Conservation (phyloP, 1,139 yeast species). For the Candida albicans region DNA sequence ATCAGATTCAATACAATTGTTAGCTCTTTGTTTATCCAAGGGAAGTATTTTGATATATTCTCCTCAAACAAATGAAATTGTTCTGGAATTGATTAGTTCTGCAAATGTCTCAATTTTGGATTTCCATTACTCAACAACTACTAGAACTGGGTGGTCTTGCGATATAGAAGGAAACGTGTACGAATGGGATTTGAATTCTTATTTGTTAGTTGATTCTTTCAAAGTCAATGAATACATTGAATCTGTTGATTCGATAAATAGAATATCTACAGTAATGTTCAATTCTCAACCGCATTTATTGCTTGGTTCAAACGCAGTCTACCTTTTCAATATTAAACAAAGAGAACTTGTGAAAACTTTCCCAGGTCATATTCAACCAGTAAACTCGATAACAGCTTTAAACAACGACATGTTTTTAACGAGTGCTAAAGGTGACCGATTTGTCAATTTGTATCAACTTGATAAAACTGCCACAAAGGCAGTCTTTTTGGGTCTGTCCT, state of each 20-base stretch:
- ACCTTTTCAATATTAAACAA: slow-evolving; percentile 44
- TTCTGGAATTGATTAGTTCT: slow-evolving; percentile 52
- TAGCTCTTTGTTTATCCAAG: slow-evolving; percentile 65
- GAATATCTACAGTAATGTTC: slow-evolving; percentile 35
- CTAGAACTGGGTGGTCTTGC: slow-evolving; percentile 58
- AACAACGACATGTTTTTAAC: slow-evolving; percentile 52
- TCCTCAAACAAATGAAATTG: slow-evolving; percentile 60
- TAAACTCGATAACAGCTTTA: slow-evolving; percentile 46
- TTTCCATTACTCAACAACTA: slow-evolving; percentile 43
- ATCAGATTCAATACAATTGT: slow-evolving; percentile 29
- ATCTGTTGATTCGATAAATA: slow-evolving; percentile 32
- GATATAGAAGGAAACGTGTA: slow-evolving; percentile 62
- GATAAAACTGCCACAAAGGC: slow-evolving; percentile 39
- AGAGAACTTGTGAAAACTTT: slow-evolving; percentile 46
- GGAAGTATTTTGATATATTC: slow-evolving; percentile 69
- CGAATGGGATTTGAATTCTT: slow-evolving; percentile 61
- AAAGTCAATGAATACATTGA: slow-evolving; percentile 41
- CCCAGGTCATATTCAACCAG: slow-evolving; percentile 75
- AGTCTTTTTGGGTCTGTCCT: slow-evolving; percentile 68
- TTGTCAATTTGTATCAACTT: slow-evolving; percentile 67
- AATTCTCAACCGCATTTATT: slow-evolving; percentile 48
- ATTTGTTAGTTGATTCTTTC: slow-evolving; percentile 42
- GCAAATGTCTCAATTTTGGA: slow-evolving; percentile 54
- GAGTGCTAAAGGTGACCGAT: slow-evolving; percentile 75
- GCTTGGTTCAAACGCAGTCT: slow-evolving; percentile 64